Evolutionary conservation across 495 filamentous ascomycete genomes (phyloP), one percentile per base, ranked within the genome.

Genomic region (Stereocaulon alpinum): DNA sequence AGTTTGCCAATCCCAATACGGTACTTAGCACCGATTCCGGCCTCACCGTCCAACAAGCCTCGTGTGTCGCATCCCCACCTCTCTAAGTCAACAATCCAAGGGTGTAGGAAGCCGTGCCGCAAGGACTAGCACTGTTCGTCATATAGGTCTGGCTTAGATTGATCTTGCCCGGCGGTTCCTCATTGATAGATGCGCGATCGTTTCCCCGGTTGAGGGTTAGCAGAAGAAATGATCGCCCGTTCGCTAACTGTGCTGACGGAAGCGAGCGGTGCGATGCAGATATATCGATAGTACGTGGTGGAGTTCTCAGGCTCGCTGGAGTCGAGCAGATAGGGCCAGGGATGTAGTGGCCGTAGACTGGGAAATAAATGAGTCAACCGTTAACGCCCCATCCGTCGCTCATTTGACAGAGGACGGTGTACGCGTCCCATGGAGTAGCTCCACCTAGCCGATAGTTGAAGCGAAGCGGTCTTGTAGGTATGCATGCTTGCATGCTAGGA

Each of bases 311-410:
- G 48, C 27, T 50, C 24, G 48, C 24, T 32, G 48, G 48, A 15
- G 29, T 41, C 34, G 2, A 40, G 52, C 15, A 55, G 52, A 20
- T 11, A 55, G 22, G 52, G 40, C 9, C 10, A 55, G 52, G n/a
- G 34, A 55, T 40, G 14, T 55, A 55, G 34, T 42, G 32, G 52
- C 34, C 52, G 34, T 55, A 41, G 10, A 6, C 32, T 12, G 52
- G 52, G 52, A 55, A 55, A 32, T 55, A 30, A 18, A 55, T 41
- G 30, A 55, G 14, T 29, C n/a, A 55, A 10, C 52, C 52, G 34
- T 55, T 32, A 10, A 40, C 40, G 18, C 17, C 17, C 34, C 32
- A 55, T 17, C 12, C 22, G 14, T 6, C 15, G 15, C 34, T 55
- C 27, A 55, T 32, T 55, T 55, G 34, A 18, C 34, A 17, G 40